Conservation (phyloP, 768 basidiomycete genomes). For the Trametes punicea region DNA sequence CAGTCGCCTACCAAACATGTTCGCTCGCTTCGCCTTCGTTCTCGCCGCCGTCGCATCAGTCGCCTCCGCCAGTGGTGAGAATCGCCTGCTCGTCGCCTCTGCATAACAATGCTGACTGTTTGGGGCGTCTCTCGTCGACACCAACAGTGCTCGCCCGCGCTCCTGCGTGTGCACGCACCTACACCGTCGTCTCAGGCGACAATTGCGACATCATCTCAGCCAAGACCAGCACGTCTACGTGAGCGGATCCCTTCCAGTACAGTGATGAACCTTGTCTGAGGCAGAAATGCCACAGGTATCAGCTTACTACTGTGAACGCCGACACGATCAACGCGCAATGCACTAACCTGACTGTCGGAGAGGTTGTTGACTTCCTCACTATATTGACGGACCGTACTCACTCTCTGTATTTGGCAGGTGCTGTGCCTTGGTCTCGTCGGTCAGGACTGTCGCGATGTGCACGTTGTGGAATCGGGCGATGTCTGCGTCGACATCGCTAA, state of each 20-base stretch:
- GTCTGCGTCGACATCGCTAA: conserved; percentile 45
- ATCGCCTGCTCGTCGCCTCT: too few species aligned
- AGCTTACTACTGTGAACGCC: conserved; percentile 52
- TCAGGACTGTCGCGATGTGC: conserved; percentile 54
- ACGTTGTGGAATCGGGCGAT: conserved; percentile 47
- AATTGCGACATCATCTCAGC: conserved; percentile 55
- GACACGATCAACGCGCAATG: conserved; percentile 50
- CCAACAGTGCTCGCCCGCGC: conserved; percentile 34
- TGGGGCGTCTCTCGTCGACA: too few species aligned
- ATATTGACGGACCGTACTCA: neutral
- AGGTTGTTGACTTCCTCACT: conserved; percentile 32
- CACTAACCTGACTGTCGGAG: conserved; percentile 50
- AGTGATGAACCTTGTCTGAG: neutral
- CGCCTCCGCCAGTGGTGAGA: neutral
- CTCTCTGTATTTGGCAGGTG: conserved; percentile 22
- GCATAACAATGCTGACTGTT: too few species aligned
- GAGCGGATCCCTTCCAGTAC: conserved; percentile 9
- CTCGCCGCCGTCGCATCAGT: neutral
- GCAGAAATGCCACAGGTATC: conserved; percentile 44
- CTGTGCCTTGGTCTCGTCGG: conserved; percentile 57
- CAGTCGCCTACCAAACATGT: neutral
- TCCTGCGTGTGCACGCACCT: conserved; percentile 46
- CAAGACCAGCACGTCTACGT: conserved; percentile 45
- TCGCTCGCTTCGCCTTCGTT: neutral
- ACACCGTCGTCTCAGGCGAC: conserved; percentile 49